Base-by-base conservation (phyloP, 2,329 filamentous ascomycete genomes). In the Penicillium sp. region DNA sequence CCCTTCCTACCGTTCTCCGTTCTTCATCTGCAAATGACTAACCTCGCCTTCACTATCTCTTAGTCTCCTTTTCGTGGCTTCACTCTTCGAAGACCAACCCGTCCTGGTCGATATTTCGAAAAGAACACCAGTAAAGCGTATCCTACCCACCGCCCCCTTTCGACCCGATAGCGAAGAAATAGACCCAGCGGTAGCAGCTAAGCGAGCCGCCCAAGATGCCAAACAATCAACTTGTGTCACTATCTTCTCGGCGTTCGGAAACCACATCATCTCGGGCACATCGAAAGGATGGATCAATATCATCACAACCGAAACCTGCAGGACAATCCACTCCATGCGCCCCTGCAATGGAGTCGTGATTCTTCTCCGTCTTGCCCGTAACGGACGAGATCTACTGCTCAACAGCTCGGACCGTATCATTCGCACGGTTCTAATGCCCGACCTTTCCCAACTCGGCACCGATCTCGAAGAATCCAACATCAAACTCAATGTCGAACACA, bases 261-360 rank as follows among this genome's bases (percentile, higher is more conserved):
- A 92, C 44, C 90, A 97, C 73, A 91, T 99, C 58, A 83, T 99
- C 31, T 86, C 92, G 1, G 95, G 92, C 37, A 99, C 94, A 4
- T 97, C 88, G 65, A 97, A 97, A 74, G 94, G 94, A 53, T 96
- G 91, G 82, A 82, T 99, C 57, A 99, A 99, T 74, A 90, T 99
- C 58, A 94, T 99, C 68, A 90, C 96, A 65, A 88, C 89, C 2
- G 83, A 85, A 58, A 90, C 90, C 0, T 86, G 85, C 68, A 85
- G 90, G 59, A 90, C 93, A 11, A 90, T 96, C 64, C 92, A 94
- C 78, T 96, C 92, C 14, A 92, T 89, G 52, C 90, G 94, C 62
- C 85, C 97, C 53, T 95, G 91, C 67, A 86, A 85, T 63, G 92
- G 92, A 29, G 89, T 95, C 6, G 89, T 99, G 23, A 93, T 95